Base-by-base conservation (phyloP, 2,329 filamentous ascomycete genomes). In the Epichloe sibirici region DNA sequence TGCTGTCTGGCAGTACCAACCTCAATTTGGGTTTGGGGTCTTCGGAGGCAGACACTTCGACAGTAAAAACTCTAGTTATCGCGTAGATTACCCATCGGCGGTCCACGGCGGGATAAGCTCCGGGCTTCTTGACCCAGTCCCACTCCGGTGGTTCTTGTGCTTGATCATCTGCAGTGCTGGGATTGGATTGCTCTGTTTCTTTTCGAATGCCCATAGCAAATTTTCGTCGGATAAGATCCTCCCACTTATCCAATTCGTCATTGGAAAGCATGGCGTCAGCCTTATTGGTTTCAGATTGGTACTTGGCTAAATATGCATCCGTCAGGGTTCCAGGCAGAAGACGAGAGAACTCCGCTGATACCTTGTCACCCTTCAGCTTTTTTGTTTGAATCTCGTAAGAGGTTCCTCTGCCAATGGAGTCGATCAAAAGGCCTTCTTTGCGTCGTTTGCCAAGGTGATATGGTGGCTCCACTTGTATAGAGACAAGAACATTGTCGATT, bases 381-480 rank as follows among this genome's bases (percentile, higher is more conserved):
- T 71, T 70, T 5, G 62, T 50, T 17, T 65, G 57, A 40, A 69
- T 58, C 57, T 71, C 69, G 4, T 69, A 60, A 11, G 68, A 66
- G 1, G 72, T 69, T 3, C 84, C 85, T 55, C 83, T 83, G 2
- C 85, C 84, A 51, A 90, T 79, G 0, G 86, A 85, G 62, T 90
- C 85, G 37, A 87, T 84, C 28, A 90, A 69, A 7, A 87, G 71
- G 8, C 84, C 83, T 49, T 80, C 76, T 40, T 76, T 76, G 39
- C 77, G 72, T 65, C 79, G 77, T 56, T 73, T 77, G 54, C 73
- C 72, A n/a, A 77, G 72, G 45, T 68, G 70, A 59, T 75, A 75
- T 1, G 80, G 81, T 2, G 77, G 76, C 61, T 85, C 80, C n/a
- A 85, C 69, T 60, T 89, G 85, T 49, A 90, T 74, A 1, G 81